Evolutionary conservation across 2,329 filamentous ascomycete genomes (phyloP), one percentile per base, ranked within the genome.

Genomic region (Sclerotinia sclerotiorum): DNA sequence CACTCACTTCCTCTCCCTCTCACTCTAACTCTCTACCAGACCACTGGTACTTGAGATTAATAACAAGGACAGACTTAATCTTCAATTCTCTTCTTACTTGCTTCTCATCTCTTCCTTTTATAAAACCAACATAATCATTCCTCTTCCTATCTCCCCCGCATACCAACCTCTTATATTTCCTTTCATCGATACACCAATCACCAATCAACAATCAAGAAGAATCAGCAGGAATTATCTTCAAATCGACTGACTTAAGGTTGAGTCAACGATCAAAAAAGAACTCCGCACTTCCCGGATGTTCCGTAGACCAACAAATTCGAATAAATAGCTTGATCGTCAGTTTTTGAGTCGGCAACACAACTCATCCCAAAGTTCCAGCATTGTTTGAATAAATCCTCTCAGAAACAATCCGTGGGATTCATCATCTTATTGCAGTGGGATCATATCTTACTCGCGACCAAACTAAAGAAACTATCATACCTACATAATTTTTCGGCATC

Each of bases 151-250:
- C 57, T 48, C 44, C 27, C 27, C 58, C 44, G 44, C 58, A 61
- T 35, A 61, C 58, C 58, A 61, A 49, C 58, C 58, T 49, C 44
- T 49, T 61, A 3, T 13, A 48, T 61, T 61, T 61, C 32, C 58
- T 61, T 61, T 61, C 44, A 61, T 61, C 58, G 19, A 13, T n/a
- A n/a, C 44, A 35, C 44, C 58, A 61, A 62, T 44, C 55, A n/a
- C 19, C 44, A 48, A 48, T 48, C 19, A 21, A 3, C 44, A 48
- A 48, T 8, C 44, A 48, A 35, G 19, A 62, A 24, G 29, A 13
- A 39, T 7, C 58, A 39, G n/a, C 39, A 19, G 29, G 39, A 60
- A 17, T n/a, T 3, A 57, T 10, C 55, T 24, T 24, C 15, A 44
- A 42, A 15, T 10, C 39, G 39, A 42, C 39, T 42, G 39, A 42